Percentiles rank a stretch among this genome's conserved stretches.
These are phyloP conservation scores for Dactylellina drechsleri DNA, from an alignment of 2,329 filamentous ascomycete species.

Conservation along the genomic window DNA sequence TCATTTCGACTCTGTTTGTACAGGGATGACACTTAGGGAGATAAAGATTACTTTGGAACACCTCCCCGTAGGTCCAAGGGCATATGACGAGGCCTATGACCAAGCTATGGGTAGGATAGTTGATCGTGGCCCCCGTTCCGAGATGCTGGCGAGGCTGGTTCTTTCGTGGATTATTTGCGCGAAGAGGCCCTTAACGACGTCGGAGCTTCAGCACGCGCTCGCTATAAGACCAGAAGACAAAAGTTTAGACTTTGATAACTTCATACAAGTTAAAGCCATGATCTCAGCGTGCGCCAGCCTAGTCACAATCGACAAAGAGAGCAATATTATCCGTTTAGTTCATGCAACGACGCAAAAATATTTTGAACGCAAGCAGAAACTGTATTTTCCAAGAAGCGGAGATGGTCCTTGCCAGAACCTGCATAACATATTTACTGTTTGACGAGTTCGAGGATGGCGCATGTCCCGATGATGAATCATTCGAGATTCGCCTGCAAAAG, in stretches of 20 bases:
- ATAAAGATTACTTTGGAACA: conserved; percentile 60
- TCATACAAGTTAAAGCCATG: conserved; percentile 4
- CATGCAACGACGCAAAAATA: conserved; percentile 60
- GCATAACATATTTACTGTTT: conserved; percentile 21
- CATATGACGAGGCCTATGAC: conserved; percentile 25
- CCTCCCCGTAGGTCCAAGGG: conserved; percentile 58
- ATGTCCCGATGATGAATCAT: neutral
- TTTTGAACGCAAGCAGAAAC: conserved; percentile 39
- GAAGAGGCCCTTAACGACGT: neutral
- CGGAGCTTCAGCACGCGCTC: conserved; percentile 16
- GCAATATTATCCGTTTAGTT: conserved; percentile 57
- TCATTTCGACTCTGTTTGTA: conserved; percentile 60
- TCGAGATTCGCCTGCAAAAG: neutral
- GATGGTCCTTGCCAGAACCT: conserved; percentile 15
- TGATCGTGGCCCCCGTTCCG: neutral
- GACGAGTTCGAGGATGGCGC: conserved; percentile 12
- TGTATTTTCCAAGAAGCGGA: neutral
- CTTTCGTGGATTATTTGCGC: conserved; percentile 28
- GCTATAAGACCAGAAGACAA: neutral
- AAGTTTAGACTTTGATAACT: conserved; percentile 9
- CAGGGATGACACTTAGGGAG: conserved; percentile 60
- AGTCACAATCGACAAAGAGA: conserved; percentile 58
- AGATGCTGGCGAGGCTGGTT: neutral
- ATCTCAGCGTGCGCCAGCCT: conserved; percentile 57
- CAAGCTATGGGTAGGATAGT: conserved; percentile 12